Base-by-base conservation (phyloP, 768 basidiomycete species). In the Suillus ampliporus region DNA sequence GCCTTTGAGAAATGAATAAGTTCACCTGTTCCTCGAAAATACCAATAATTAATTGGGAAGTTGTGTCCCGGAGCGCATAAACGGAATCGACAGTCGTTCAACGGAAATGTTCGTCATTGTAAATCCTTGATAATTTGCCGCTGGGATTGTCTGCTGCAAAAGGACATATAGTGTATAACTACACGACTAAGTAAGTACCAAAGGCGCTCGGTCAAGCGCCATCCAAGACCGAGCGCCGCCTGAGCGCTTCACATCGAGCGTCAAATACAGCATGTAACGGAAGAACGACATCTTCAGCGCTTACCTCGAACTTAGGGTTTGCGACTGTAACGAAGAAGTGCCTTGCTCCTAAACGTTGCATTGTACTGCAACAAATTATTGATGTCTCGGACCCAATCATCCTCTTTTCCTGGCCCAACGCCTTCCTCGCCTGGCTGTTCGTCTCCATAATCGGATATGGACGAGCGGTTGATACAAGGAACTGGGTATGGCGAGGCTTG, bases 341-440 rank as follows among this genome's bases (percentile, higher is more conserved):
- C 92, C 76, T 94, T 94, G 79, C 92, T 93, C 72, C 92, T 80
- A 76, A 97, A 97, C 0, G 95, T 94, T 34, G 93, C 93, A 67
- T 97, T 97, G 78, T 97, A 97, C 76, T 96, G 94, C 61, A 97
- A 78, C 62, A 97, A 77, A 67, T 94, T 95, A 75, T 97, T 97
- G 76, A 97, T 97, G 71, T 97, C 95, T 60, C 92, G 83, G n/a
- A 96, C 94, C 95, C 95, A 97, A 69, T 95, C 94, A 71, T 94
- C 92, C 68, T 93, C 92, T 70, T 90, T 92, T 13, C 92, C 90
- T 31, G 88, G 90, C 10, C 85, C 85, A 28, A 86, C 91, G 31
- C 90, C 90, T 75, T 90, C 89, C 54, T 78, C 81, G 62, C 79
- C 78, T 48, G 82, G 76, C 44, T 79, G 76, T 46, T 75, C 74